These are phyloP conservation scores for Xylaria sp. DNA, from an alignment of 2,329 filamentous ascomycete species.

Conservation along the genomic window DNA sequence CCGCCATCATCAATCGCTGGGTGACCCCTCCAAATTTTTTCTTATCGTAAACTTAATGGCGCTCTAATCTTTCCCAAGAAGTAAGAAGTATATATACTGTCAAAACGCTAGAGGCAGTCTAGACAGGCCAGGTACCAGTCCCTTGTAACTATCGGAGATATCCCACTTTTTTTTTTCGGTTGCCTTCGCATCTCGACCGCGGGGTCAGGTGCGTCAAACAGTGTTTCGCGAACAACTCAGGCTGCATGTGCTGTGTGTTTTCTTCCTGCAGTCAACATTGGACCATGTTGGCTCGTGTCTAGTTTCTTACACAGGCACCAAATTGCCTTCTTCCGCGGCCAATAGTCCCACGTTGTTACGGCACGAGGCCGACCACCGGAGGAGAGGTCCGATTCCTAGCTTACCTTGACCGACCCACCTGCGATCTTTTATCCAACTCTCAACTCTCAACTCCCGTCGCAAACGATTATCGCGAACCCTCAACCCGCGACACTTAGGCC, in stretches of 20 bases:
- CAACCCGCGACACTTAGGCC: too few species aligned
- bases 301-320: not conserved
- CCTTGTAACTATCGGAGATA: not conserved
- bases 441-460: not conserved
- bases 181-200: slow-evolving; percentile 9
- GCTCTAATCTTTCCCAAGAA: not conserved
- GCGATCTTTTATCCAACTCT: not conserved
- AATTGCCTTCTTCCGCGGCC: not conserved
- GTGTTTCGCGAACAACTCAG: not conserved
- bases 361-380: slow-evolving; percentile 29
- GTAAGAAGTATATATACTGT: not conserved
- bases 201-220: slow-evolving; percentile 24
- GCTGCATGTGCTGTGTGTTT: not conserved
- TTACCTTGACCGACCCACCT: slow-evolving; percentile 12
- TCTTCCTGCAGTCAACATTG: not conserved
- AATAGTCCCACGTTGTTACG: not conserved
- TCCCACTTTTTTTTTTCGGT: not conserved
- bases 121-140: not conserved
- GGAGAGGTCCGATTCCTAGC: too few species aligned
- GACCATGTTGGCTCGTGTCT: not conserved
- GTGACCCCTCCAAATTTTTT: slow-evolving; percentile 32
- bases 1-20: not conserved
- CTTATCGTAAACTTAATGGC: slow-evolving; percentile 21
- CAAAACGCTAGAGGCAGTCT: not conserved
- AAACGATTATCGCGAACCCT: slow-evolving; percentile 8